These are phyloP conservation scores for Ceratocystiopsis minuta DNA, from an alignment of 2,329 filamentous ascomycete species.

Conservation along the genomic window DNA sequence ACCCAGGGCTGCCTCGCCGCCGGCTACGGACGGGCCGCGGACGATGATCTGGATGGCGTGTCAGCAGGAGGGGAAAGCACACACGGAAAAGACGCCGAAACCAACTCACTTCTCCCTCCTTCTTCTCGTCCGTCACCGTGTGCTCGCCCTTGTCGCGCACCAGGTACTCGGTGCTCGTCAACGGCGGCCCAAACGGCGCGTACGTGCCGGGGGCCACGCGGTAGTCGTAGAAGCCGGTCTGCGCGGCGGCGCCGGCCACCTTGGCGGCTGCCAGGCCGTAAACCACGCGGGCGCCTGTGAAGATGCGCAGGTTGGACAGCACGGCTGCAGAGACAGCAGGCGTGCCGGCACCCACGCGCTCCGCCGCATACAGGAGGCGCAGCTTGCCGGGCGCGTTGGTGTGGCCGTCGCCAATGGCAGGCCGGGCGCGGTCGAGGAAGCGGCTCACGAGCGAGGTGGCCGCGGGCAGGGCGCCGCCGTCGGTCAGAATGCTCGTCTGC, in stretches of 20 bases:
- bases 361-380: slow-evolving; percentile 63
- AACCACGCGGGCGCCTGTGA: slow-evolving; percentile 60
- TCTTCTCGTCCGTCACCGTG: slow-evolving; percentile 44
- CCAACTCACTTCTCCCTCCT: slow-evolving; percentile 20
- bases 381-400: slow-evolving; percentile 40
- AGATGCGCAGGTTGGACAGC: slow-evolving; percentile 66
- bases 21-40: slow-evolving; percentile 55
- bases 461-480: slow-evolving; percentile 56
- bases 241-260: slow-evolving; percentile 78
- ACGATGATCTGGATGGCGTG: slow-evolving; percentile 43
- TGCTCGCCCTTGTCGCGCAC: slow-evolving; percentile 42
- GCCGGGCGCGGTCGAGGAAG: slow-evolving; percentile 40
- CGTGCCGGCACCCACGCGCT: slow-evolving; percentile 44
- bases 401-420: slow-evolving; percentile 32
- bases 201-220: slow-evolving; percentile 20
- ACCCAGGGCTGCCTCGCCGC: slow-evolving; percentile 44
- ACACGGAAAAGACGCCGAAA: neutral
- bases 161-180: slow-evolving; percentile 64
- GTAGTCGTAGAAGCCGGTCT: slow-evolving; percentile 41
- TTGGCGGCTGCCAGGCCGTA: slow-evolving; percentile 65
- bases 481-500: slow-evolving; percentile 48
- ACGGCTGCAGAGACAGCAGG: slow-evolving; percentile 49
- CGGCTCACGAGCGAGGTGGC: slow-evolving; percentile 42
- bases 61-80: neutral
- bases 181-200: slow-evolving; percentile 64